phyloP scores from a whole-genome alignment of 805 yeast species.

The Saccharomyces paradoxus region DNA sequence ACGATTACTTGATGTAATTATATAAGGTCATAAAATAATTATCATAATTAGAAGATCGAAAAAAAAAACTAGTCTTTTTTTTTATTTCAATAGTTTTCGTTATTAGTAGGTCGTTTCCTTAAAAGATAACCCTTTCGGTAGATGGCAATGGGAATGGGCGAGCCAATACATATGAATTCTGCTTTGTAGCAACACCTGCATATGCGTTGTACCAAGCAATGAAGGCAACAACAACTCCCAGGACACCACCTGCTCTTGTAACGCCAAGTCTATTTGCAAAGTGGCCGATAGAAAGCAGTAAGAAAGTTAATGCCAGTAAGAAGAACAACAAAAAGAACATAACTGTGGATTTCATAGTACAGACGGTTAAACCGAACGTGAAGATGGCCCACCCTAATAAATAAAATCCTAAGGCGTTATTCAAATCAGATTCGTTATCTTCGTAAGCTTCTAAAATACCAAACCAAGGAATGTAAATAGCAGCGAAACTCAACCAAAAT shows the following conservation, averaged over 20 bases:
- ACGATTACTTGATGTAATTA: background rate
- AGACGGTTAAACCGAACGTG: slow-evolving; percentile 44
- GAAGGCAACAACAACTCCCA: slow-evolving; percentile 55
- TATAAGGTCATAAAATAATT: background rate
- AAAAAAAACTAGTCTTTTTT: background rate
- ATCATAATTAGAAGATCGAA: background rate
- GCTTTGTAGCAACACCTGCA: slow-evolving; percentile 58
- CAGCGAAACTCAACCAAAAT: slow-evolving; percentile 61
- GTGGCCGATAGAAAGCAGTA: slow-evolving; percentile 46
- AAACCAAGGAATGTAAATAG: slow-evolving; percentile 50
- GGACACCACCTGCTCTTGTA: slow-evolving; percentile 52
- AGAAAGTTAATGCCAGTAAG: slow-evolving; percentile 45
- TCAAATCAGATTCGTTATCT: slow-evolving; percentile 30
- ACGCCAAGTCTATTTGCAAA: slow-evolving; percentile 37
- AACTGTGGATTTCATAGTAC: slow-evolving; percentile 57
- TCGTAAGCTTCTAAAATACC: slow-evolving; percentile 50
- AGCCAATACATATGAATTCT: slow-evolving; percentile 42
- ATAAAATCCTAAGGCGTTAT: slow-evolving; percentile 51
- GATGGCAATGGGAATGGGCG: slow-evolving; percentile 30
- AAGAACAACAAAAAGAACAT: slow-evolving; percentile 53
- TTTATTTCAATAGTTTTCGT: background rate
- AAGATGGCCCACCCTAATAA: slow-evolving; percentile 57
- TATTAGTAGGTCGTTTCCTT: background rate
- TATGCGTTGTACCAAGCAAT: slow-evolving; percentile 65
- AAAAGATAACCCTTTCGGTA: slow-evolving; percentile 12